Evolutionary conservation across 176 grass and related monocot genomes (phyloP).

Genomic region (Tillandsia leiboldiana): DNA sequence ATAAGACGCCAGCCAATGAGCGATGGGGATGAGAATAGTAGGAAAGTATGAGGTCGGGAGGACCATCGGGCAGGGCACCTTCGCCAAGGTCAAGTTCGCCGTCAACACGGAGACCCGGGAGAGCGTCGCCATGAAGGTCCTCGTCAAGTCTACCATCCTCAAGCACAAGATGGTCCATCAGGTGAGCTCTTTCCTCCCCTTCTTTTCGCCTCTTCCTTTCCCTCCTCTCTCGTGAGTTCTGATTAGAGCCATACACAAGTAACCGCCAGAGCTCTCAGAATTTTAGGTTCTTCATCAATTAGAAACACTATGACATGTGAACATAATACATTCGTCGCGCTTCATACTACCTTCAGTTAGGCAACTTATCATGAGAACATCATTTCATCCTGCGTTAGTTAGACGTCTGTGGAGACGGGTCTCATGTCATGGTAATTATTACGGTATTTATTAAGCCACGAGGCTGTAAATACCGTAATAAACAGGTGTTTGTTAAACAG

Average conservation of each 20-base stretch:
- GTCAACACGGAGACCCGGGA: conserved; percentile 51
- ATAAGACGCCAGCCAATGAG: conserved; percentile 4
- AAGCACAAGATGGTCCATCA: conserved; percentile 82
- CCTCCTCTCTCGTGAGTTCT: neutral
- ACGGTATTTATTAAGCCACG: neutral
- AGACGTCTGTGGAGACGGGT: neutral
- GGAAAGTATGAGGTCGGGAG: conserved; percentile 78
- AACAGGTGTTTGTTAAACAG: neutral
- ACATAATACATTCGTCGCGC: no score
- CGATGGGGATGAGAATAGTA: conserved; percentile 46
- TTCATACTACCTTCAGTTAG: no score
- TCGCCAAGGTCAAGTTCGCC: conserved; percentile 94
- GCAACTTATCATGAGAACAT: neutral
- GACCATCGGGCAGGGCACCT: conserved; percentile 85
- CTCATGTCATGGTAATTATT: neutral
- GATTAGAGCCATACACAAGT: neutral
- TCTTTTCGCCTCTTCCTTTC: neutral
- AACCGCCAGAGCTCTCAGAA: neutral
- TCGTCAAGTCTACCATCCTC: conserved; percentile 79
- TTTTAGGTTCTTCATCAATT: neutral
- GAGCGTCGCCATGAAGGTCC: conserved; percentile 81
- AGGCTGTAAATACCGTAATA: neutral
- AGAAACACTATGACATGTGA: neutral
- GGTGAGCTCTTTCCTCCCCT: conserved; percentile 15
- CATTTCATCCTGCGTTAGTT: neutral